Conservation (phyloP, 495 filamentous ascomycete species). For the Echria macrotheca region DNA sequence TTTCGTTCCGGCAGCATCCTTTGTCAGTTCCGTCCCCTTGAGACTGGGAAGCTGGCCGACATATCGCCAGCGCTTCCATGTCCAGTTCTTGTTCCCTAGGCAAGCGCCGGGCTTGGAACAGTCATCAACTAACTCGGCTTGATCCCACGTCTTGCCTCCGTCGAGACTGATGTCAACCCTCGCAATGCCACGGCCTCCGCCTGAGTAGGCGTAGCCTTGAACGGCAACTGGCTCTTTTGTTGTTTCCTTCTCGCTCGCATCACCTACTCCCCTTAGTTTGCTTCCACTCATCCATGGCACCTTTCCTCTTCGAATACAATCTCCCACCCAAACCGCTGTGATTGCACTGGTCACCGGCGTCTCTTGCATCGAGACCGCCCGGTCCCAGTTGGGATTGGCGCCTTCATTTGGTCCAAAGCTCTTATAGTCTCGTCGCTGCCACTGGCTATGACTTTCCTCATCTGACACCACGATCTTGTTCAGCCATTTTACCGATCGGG, state of each 20-base stretch:
- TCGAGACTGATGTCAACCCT: conserved; percentile 54
- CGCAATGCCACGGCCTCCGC: conserved; percentile 49
- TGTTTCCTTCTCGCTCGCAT: conserved; percentile 17
- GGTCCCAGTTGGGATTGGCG: conserved; percentile 51
- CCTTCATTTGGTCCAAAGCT: conserved; percentile 53
- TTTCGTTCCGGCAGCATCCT: not conserved
- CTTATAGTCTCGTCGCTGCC: conserved; percentile 61
- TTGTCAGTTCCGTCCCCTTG: not conserved
- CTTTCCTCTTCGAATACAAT: conserved; percentile 51
- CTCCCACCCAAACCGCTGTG: conserved; percentile 35
- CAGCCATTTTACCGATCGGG: conserved; percentile 62
- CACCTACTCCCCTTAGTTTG: conserved; percentile 2
- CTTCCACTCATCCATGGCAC: conserved; percentile 31
- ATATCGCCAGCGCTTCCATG: conserved; percentile 51
- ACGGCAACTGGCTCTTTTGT: conserved; percentile 32
- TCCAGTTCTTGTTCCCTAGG: conserved; percentile 43
- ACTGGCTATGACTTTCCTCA: conserved; percentile 53
- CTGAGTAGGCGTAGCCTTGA: conserved; percentile 55
- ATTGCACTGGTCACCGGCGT: conserved; percentile 55
- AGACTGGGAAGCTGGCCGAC: conserved; percentile 16
- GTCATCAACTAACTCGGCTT: conserved; percentile 44
- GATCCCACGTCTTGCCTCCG: conserved; percentile 50
- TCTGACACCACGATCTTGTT: conserved; percentile 53
- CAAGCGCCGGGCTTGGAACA: conserved; percentile 20
- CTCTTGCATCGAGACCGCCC: conserved; percentile 51